Evolutionary conservation across 495 filamentous ascomycete species (phyloP).

Genomic region (Lepraria neglecta): DNA sequence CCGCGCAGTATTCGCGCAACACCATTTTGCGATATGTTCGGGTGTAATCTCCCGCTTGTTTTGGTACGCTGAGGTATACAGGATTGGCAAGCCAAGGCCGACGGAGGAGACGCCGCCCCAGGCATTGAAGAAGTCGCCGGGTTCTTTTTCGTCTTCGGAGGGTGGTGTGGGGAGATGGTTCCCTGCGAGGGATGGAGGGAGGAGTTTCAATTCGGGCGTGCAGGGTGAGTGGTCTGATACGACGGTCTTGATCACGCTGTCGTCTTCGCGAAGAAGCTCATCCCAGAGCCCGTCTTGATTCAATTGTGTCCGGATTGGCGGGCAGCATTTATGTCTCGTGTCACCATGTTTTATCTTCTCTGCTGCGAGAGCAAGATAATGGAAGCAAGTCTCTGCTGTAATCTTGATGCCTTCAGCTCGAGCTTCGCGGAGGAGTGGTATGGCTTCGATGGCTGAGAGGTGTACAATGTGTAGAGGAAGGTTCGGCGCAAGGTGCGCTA

Average conservation of each 20-base stretch:
- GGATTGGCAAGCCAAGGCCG: conserved; percentile 82
- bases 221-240: conserved; percentile 98
- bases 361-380: conserved; percentile 87
- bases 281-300: conserved; percentile 91
- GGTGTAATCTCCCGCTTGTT: conserved; percentile 34
- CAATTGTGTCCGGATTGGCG: conserved; percentile 74
- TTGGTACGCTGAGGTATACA: conserved; percentile 64
- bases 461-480: conserved; percentile 93
- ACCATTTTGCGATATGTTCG: conserved; percentile 75
- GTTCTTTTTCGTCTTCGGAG: conserved; percentile 29
- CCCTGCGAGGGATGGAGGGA: conserved; percentile 55
- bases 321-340: conserved; percentile 96
- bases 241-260: conserved; percentile 83
- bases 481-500: conserved; percentile 72
- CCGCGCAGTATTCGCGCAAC: conserved; percentile 77
- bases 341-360: conserved; percentile 84
- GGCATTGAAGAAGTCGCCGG: conserved; percentile 86
- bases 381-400: conserved; percentile 96
- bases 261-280: conserved; percentile 58
- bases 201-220: conserved; percentile 86
- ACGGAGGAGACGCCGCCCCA: conserved; percentile 97
- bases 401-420: conserved; percentile 75
- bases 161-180: conserved; percentile 32
- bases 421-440: conserved; percentile 77
- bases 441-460: conserved; percentile 85